Base-by-base conservation (phyloP, 1,139 yeast genomes). In the Chernovozyma sophiae-reginae region DNA sequence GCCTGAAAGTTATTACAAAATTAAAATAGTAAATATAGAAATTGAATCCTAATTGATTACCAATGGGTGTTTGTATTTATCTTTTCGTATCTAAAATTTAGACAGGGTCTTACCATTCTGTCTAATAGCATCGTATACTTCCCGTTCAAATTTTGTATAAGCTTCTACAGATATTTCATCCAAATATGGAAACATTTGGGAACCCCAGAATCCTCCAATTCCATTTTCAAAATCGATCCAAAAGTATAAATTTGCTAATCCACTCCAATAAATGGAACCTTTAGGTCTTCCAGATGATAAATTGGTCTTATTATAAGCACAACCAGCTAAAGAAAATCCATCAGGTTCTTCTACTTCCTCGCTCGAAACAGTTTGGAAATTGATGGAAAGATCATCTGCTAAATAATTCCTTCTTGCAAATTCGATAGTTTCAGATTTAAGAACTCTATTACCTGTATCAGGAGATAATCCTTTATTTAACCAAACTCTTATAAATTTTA, bases 301-400 rank as follows among this genome's bases (percentile, higher is more conserved):
- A 3, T 45, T 44, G 32, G 56, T 56, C 29, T 43, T 49, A 12
- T 94, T 85, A 54, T 86, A 86, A 19, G 80, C 79, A 59, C 83
- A 83, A 19, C 84, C 84, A 54, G 80, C 78, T 52, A 92, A 68
- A 43, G 82, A 79, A 56, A 78, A 90, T 2, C 96, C 97, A 46
- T 81, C 83, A 19, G 92, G 92, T 31, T 80, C 77, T 14, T 41
- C 44, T 7, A 35, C 46, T n/a, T 45, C 43, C 4, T 48, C 46
- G 13, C 36, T 30, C 13, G 38, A 35, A 1, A 30, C 39, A 2
- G 45, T 36, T n/a, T 51, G 53, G 31, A 59, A 53, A 15, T 48
- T 51, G 22, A 58, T 44, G 3, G 42, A 44, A 16, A 56, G 30
- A 6, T 53, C 56, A 1, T 51, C 48, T 0, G 73, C 67, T 35